Evolutionary conservation across 148 eudicot genomes (phyloP).

Genomic region (Camellia sinensis): DNA sequence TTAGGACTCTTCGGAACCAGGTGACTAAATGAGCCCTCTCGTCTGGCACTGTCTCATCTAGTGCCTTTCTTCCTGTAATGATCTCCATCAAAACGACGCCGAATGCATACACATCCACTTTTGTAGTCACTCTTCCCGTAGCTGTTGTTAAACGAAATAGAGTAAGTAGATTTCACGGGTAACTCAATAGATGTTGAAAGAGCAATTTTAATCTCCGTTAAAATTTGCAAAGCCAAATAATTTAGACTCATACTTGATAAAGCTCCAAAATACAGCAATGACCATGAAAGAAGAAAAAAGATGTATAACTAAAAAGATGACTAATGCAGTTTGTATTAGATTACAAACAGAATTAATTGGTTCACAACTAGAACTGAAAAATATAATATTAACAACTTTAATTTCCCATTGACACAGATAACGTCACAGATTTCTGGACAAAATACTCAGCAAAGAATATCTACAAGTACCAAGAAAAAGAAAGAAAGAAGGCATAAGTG

Average conservation of each 20-base stretch:
- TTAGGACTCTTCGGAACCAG: slow-evolving; percentile 63
- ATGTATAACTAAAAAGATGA: not conserved
- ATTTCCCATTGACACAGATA: no score
- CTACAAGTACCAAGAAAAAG: not conserved
- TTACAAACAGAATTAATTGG: no score
- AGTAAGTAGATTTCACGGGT: not conserved
- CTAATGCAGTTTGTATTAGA: not conserved
- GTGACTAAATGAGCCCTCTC: slow-evolving; percentile 58
- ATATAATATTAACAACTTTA: no score
- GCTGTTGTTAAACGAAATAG: slow-evolving; percentile 5
- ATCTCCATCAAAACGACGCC: slow-evolving; percentile 76
- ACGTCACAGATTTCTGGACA: no score
- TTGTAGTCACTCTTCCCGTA: slow-evolving; percentile 51
- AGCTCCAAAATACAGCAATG: not conserved
- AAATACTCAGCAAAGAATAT: no score
- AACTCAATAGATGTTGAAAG: not conserved
- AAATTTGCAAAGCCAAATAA: not conserved
- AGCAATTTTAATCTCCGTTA: not conserved
- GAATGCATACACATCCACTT: slow-evolving; percentile 69
- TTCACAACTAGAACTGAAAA: not conserved
- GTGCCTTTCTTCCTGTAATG: slow-evolving; percentile 64
- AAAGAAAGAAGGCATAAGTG: not conserved
- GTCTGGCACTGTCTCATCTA: slow-evolving; percentile 57
- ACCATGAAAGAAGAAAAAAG: not conserved
- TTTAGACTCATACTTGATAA: no score